These are phyloP conservation scores for Zymoseptoria brevis DNA, from an alignment of 2,329 filamentous ascomycete species.

Conservation along the genomic window DNA sequence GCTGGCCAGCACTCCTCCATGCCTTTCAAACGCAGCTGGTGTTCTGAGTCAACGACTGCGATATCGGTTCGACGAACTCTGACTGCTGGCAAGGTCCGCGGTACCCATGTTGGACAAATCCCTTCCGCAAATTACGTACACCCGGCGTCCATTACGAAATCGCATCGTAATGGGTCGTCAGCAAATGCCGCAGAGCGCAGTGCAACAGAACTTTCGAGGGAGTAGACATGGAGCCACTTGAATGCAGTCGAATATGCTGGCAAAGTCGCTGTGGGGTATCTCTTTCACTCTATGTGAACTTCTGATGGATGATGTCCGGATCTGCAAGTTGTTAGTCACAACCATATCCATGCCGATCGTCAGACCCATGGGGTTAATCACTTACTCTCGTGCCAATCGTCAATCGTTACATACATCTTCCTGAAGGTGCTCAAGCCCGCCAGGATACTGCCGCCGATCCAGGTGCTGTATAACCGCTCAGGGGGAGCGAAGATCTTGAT, in stretches of 20 bases:
- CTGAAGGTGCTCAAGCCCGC: slow-evolving; percentile 95
- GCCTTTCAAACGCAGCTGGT: neutral
- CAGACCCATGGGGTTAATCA: slow-evolving; percentile 7
- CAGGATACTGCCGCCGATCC: slow-evolving; percentile 96
- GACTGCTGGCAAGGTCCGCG: neutral
- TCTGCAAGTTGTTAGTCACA: slow-evolving; percentile 35
- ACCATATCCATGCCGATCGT: slow-evolving; percentile 3
- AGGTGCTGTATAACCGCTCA: slow-evolving; percentile 96
- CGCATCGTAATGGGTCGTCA: neutral
- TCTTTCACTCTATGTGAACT: slow-evolving; percentile 60
- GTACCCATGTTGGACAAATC: neutral
- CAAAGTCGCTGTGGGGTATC: slow-evolving; percentile 8
- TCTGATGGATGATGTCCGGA: slow-evolving; percentile 96
- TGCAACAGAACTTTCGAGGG: neutral
- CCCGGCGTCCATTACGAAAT: neutral
- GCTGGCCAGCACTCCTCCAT: neutral
- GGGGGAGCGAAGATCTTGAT: slow-evolving; percentile 99
- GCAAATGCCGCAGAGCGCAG: neutral
- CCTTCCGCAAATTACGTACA: neutral
- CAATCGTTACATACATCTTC: slow-evolving; percentile 99
- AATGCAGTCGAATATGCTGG: neutral
- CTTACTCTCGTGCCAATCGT: slow-evolving; percentile 91
- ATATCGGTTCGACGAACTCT: neutral
- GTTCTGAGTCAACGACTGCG: neutral
- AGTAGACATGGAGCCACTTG: too few species aligned